Evolutionary conservation across 2,329 filamentous ascomycete species (phyloP), one percentile per base, ranked within the genome.

Genomic region (Xylaria sp.): DNA sequence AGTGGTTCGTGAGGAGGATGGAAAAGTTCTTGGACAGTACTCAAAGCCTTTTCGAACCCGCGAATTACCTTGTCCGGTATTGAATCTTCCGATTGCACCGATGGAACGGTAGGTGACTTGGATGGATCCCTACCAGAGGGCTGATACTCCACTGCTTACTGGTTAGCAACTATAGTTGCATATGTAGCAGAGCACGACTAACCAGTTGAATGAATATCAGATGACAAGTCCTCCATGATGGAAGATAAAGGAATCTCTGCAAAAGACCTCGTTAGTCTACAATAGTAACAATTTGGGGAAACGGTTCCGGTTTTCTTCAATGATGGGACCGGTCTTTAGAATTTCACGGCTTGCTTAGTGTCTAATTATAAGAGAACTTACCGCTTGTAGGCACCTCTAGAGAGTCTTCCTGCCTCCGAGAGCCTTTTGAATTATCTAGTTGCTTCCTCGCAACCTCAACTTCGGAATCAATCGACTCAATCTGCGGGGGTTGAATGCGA

Each of bases 21-120:
- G 19, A 56, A n/a, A 13, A 56, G 44, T 17, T 20, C 50, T 20
- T 52, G 54, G 29, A 60, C 44, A 18, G 44, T 19, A 17, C 8
- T 44, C 16, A 60, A 38, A 11, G 49, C 57, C 2, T 48, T 48
- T 1, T 54, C 52, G 19, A 55, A 22, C 20, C 54, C 49, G 11
- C 51, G 44, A 7, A 41, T 39, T 13, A 56, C 40, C 24, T 22
- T 48, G 16, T 44, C 48, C 24, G 50, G 54, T 13, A 54, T 17
- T 2, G 43, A 44, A 48, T 49, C 44, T 34, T 45, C 45, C 9
- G 26, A 13, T 1, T 17, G 3, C 42, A 49, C 37, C n/a, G 42
- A 49, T 17, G 39, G 7, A 17, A 50, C 17, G 11, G 8, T 13
- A 34, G 29, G 4, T 34, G 29, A 13, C 18, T 43, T 38, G 5